These are phyloP conservation scores for Blastocystis hominis DNA, from an alignment of 352 stramenopile species.

Conservation along the genomic window DNA sequence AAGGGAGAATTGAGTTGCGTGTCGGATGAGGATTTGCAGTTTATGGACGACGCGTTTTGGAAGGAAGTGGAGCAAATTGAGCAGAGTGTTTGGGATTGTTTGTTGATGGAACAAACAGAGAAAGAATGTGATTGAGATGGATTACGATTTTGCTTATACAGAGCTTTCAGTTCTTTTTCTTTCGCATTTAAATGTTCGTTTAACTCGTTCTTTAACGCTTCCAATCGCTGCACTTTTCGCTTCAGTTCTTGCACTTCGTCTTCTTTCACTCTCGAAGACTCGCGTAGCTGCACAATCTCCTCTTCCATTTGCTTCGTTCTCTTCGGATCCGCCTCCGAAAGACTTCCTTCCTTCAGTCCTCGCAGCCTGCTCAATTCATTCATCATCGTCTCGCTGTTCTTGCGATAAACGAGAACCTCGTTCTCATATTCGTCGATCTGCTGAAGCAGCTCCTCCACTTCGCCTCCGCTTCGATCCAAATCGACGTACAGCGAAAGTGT, in stretches of 20 bases:
- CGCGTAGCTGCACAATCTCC: neutral
- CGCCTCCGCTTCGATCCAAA: neutral
- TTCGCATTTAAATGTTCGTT: constrained; percentile 18
- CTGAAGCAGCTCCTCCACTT: neutral
- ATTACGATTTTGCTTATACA: neutral
- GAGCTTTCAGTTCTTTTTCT: neutral
- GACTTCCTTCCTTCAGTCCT: neutral
- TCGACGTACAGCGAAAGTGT: neutral
- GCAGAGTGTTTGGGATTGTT: no score
- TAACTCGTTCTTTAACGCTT: neutral
- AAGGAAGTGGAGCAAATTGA: no score
- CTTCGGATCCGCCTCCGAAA: neutral
- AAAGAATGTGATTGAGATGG: no score
- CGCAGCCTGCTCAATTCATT: neutral
- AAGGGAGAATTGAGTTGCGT: no score
- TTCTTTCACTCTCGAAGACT: neutral
- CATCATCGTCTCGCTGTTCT: neutral
- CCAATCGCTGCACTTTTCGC: neutral
- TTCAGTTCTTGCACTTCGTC: neutral
- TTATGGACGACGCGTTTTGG: no score
- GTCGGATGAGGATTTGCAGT: no score
- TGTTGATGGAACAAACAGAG: no score
- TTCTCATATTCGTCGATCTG: constrained; percentile 23
- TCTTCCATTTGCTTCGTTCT: neutral
- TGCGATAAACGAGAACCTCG: neutral